Evolutionary conservation across 371 early-diverging fungal genomes (phyloP).

Genomic region (Mortierella sp.): DNA sequence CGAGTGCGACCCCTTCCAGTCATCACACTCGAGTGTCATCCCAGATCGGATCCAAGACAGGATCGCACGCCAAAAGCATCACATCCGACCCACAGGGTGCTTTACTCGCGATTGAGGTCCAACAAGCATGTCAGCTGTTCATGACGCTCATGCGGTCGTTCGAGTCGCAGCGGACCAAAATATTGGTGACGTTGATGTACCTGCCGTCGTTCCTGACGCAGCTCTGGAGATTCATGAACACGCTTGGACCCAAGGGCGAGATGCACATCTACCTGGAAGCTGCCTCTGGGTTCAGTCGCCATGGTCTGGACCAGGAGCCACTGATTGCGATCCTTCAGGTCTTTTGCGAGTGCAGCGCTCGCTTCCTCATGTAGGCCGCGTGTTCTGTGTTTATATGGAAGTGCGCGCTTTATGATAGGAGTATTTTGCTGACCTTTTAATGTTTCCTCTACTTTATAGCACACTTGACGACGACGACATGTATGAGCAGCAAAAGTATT

Average conservation of each 20-base stretch:
- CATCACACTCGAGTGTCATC: constrained; percentile 10
- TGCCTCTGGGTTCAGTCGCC: constrained; percentile 58
- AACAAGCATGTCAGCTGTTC: constrained; percentile 68
- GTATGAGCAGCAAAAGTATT: constrained; percentile 71
- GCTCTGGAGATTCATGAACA: constrained; percentile 74
- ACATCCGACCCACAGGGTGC: constrained; percentile 45
- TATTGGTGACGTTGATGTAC: constrained; percentile 72
- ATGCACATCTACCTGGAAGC: constrained; percentile 71
- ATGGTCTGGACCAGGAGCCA: constrained; percentile 68
- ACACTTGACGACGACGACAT: constrained; percentile 89
- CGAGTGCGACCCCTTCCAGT: constrained; percentile 11
- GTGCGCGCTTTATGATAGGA: background rate
- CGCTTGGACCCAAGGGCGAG: constrained; percentile 70
- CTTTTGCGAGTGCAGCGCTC: constrained; percentile 72
- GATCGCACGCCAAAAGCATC: background rate
- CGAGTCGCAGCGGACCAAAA: constrained; percentile 63
- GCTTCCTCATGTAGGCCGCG: constrained; percentile 68
- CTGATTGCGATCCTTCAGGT: constrained; percentile 69
- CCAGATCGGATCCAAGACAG: background rate
- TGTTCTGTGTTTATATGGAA: background rate
- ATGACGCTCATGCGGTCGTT: constrained; percentile 61
- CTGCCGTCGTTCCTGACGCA: constrained; percentile 68
- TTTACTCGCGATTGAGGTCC: constrained; percentile 65
- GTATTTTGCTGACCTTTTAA: no score
- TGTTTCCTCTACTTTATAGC: constrained; percentile 30